Percentiles rank a stretch among this genome's conserved stretches.
These are phyloP conservation scores for Claviceps paspali DNA, from an alignment of 2,329 filamentous ascomycete species.

Conservation along the genomic window DNA sequence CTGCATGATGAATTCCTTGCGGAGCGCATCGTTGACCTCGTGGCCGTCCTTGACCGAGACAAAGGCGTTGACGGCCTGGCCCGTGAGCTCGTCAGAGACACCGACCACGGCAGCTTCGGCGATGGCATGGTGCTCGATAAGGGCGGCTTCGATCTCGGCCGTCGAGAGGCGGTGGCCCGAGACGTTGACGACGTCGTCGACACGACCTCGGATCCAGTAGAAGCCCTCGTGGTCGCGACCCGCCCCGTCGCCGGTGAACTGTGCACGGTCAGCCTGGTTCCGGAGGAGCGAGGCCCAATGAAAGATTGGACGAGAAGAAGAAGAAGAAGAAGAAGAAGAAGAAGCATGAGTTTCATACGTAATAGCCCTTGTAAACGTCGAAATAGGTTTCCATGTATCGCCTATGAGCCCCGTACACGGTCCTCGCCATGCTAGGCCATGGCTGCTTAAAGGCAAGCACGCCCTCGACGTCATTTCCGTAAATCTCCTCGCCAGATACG, in stretches of 20 bases:
- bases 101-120: constrained; percentile 94
- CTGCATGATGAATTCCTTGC: constrained; percentile 87
- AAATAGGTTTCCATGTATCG: constrained; percentile 98
- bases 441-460: constrained; percentile 93
- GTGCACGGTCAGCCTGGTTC: neutral
- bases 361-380: constrained; percentile 95
- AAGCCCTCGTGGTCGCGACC: constrained; percentile 95
- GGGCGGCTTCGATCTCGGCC: constrained; percentile 91
- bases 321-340: neutral
- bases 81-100: constrained; percentile 82
- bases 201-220: constrained; percentile 98
- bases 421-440: constrained; percentile 97
- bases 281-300: too few species aligned
- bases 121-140: constrained; percentile 80
- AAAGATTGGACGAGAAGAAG: neutral
- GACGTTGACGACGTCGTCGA: constrained; percentile 97
- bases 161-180: constrained; percentile 92
- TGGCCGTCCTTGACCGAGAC: constrained; percentile 79
- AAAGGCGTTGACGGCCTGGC: constrained; percentile 94
- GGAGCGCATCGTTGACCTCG: constrained; percentile 61
- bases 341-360: constrained; percentile 68
- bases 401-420: constrained; percentile 95
- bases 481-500: constrained; percentile 81
- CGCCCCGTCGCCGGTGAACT: constrained; percentile 89
- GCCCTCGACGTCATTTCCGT: constrained; percentile 93